Evolutionary conservation across 2,329 filamentous ascomycete genomes (phyloP).

Genomic region (Gliomastix tumulicola): DNA sequence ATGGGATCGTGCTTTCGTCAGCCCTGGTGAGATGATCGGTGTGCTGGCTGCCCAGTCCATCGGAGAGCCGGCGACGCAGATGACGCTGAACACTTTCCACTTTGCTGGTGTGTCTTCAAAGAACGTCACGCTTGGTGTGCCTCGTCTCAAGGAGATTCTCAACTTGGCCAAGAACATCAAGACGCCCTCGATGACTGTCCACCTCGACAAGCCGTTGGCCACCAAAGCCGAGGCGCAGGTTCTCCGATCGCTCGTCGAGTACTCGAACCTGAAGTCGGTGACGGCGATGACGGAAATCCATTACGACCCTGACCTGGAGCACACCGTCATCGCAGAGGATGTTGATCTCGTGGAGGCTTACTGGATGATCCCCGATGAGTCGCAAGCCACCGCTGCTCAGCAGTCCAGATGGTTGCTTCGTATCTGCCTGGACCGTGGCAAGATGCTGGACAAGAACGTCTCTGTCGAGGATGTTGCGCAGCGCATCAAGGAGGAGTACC

Average conservation of each 20-base stretch:
- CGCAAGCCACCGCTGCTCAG: constrained; percentile 50
- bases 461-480: constrained; percentile 85
- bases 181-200: constrained; percentile 94
- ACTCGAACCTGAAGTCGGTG: constrained; percentile 87
- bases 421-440: constrained; percentile 86
- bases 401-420: constrained; percentile 96
- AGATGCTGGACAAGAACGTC: constrained; percentile 90
- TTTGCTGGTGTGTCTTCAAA: constrained; percentile 99
- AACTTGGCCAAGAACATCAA: constrained; percentile 98
- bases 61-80: constrained; percentile 96
- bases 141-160: constrained; percentile 97
- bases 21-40: constrained; percentile 97
- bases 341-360: constrained; percentile 93
- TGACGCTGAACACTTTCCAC: constrained; percentile 99
- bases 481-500: constrained; percentile 84
- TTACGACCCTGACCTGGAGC: constrained; percentile 86
- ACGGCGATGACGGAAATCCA: constrained; percentile 92
- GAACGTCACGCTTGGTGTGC: constrained; percentile 98
- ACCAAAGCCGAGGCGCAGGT: constrained; percentile 77
- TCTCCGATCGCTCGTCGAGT: constrained; percentile 84
- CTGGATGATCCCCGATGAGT: constrained; percentile 85
- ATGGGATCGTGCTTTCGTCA: constrained; percentile 79
- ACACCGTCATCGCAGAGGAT: constrained; percentile 82
- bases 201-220: constrained; percentile 57
- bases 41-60: constrained; percentile 97